Base-by-base conservation (phyloP, 192 early-diverging fungal genomes). In the Backusella mclennaniae region DNA sequence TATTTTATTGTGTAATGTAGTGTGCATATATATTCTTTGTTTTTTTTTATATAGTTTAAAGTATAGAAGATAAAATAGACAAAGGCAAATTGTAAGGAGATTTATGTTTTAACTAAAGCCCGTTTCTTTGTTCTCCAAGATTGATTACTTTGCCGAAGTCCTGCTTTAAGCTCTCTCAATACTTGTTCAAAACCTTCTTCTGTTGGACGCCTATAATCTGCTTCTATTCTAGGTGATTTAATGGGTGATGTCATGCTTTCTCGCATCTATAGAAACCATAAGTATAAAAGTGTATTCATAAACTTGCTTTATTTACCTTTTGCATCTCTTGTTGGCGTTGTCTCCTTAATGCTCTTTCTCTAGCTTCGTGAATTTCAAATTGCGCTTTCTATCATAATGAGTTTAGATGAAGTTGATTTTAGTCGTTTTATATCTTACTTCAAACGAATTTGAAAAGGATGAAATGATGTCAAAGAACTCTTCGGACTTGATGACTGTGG, bases 401-500 rank as follows among this genome's bases (percentile, higher is more conserved):
- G 33, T 35, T 36, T n/a, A 35, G 19, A 35, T 6, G 19, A 1
- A 36, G 35, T 39, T 39, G 9, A 7, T 33, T 19, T 6, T n/a
- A 39, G 15, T 70, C 15, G 3, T 15, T 26, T 6, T 38, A 38
- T 66, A 38, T 59, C 69, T 81, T 85, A 85, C 85, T 39, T 77
- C 79, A 59, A 89, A 86, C 35, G 83, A 76, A 26, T 79, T 76
- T 11, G 84, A 78, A 66, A 89, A 89, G 0, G 84, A 81, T 6
- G 84, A 75, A 12, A 89, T 79, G 66, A 85, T 84, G 1, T 82
- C 83, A 73, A 87, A 89, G 71, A 89, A 89, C 49, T 88, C 88
- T 78, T 89, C 88, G 7, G 85, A 81, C 66, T 87, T 88, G 12
- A 76, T 85, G 11, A 66, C 63, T 21, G 56, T 56, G 12, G 88